A percentile compares a stretch with the other conserved stretches of the same genome.
Evolutionary conservation across 2,329 filamentous ascomycete species (phyloP).

Genomic region (Pseudofabraea citricarpa): DNA sequence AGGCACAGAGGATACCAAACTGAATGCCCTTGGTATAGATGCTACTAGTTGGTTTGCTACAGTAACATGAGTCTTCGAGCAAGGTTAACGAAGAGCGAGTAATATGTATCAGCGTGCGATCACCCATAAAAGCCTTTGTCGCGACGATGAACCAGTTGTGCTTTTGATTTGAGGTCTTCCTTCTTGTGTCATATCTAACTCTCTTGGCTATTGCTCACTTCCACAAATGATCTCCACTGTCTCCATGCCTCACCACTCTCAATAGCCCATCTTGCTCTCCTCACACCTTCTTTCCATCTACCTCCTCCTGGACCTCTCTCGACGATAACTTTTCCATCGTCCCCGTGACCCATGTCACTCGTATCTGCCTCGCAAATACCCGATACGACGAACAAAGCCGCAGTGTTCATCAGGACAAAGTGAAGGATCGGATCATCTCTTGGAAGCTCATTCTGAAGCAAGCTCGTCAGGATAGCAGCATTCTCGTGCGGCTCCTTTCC

Average conservation of each 20-base stretch:
- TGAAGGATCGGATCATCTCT: conserved; percentile 80
- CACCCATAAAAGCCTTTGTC: too few relatives aligned
- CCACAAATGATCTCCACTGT: conserved; percentile 79
- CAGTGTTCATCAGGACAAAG: conserved; percentile 93
- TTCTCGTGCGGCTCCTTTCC: conserved; percentile 86
- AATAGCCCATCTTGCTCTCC: conserved; percentile 83
- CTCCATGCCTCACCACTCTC: conserved; percentile 80
- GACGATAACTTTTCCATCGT: conserved; percentile 74
- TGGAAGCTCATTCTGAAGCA: conserved; percentile 69
- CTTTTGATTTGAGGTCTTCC: too few relatives aligned
- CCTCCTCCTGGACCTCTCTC: conserved; percentile 82
- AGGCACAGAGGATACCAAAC: too few relatives aligned
- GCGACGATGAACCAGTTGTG: too few relatives aligned
- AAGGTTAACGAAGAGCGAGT: too few relatives aligned
- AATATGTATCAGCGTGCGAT: too few relatives aligned
- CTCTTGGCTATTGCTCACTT: conserved; percentile 48
- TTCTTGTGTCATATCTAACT: conserved; percentile 3
- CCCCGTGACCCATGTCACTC: conserved; percentile 73
- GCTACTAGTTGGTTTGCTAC: too few relatives aligned
- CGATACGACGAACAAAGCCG: conserved; percentile 78
- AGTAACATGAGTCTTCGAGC: too few relatives aligned
- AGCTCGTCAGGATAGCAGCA: conserved; percentile 72
- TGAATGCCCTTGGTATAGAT: too few relatives aligned
- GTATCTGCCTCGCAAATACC: conserved; percentile 81
- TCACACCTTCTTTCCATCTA: conserved; percentile 91